Evolutionary conservation across 2,329 filamentous ascomycete genomes (phyloP).

Genomic region (Ceratocystiopsis brevicomis): DNA sequence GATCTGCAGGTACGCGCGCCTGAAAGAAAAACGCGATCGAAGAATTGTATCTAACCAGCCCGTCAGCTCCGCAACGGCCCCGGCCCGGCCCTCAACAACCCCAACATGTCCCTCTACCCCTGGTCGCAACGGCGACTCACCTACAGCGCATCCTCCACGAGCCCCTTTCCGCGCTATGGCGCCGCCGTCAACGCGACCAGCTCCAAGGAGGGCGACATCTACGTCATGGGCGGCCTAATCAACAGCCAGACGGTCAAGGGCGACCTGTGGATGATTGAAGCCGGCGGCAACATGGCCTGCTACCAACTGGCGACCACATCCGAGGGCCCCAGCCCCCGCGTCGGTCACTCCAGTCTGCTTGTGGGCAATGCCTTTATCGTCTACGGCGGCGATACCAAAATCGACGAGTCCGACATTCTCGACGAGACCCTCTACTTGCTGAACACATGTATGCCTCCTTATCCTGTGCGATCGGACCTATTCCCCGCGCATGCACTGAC

Average conservation of each 20-base stretch:
- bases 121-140: constrained; percentile 85
- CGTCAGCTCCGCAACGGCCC: constrained; percentile 35
- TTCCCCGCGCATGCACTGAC: neutral
- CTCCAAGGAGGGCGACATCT: constrained; percentile 93
- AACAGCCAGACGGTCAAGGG: constrained; percentile 92
- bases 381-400: constrained; percentile 94
- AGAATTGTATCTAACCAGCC: neutral
- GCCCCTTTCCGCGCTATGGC: constrained; percentile 90
- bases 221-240: constrained; percentile 92
- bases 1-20: constrained; percentile 6
- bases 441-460: constrained; percentile 66
- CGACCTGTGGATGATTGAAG: constrained; percentile 94
- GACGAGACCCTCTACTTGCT: constrained; percentile 93
- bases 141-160: constrained; percentile 63
- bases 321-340: constrained; percentile 84
- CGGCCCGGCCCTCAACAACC: constrained; percentile 28
- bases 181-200: constrained; percentile 83
- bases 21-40: no score
- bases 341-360: constrained; percentile 81
- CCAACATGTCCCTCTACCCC: constrained; percentile 72
- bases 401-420: constrained; percentile 75
- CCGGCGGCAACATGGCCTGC: constrained; percentile 69
- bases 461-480: no score
- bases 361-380: constrained; percentile 98
- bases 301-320: constrained; percentile 82